phyloP scores from a whole-genome alignment of 2,329 filamentous ascomycete genomes.

The Ceratocystis destructans region DNA sequence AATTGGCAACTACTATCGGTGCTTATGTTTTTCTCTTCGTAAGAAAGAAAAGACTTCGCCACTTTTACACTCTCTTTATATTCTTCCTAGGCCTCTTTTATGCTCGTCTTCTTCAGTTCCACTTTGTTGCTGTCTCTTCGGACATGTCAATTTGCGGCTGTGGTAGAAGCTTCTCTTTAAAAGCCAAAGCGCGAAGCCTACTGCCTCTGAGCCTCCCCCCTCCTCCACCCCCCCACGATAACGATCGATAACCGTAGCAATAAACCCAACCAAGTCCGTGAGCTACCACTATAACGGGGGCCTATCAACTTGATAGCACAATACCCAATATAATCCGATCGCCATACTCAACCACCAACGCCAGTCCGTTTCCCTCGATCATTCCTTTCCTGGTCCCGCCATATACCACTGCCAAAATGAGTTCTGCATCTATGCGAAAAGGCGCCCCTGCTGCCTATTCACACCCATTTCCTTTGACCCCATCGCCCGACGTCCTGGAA shows the following conservation, averaged over 20 bases:
- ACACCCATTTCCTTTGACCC: constrained; percentile 15
- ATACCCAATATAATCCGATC: not conserved
- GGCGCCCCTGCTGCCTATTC: not conserved
- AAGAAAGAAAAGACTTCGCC: not conserved
- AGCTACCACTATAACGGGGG: no score
- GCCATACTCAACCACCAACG: not conserved
- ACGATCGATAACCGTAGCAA: not conserved
- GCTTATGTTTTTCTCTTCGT: not conserved
- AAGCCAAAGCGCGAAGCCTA: not conserved
- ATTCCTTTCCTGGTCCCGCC: not conserved
- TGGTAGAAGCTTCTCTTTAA: not conserved
- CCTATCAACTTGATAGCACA: not conserved
- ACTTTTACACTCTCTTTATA: not conserved
- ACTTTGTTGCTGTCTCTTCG: not conserved
- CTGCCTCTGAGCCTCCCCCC: not conserved
- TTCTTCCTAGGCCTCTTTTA: not conserved
- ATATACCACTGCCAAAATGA: not conserved
- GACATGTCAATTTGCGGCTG: not conserved
- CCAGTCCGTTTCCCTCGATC: not conserved
- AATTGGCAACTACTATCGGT: no score
- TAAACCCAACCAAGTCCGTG: not conserved
- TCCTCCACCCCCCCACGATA: not conserved
- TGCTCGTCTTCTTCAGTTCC: not conserved
- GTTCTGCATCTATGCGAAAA: not conserved
- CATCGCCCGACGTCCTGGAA: constrained; percentile 12